Conservation (phyloP, 2,329 filamentous ascomycete species). For the Zasmidium citrigriseum region DNA sequence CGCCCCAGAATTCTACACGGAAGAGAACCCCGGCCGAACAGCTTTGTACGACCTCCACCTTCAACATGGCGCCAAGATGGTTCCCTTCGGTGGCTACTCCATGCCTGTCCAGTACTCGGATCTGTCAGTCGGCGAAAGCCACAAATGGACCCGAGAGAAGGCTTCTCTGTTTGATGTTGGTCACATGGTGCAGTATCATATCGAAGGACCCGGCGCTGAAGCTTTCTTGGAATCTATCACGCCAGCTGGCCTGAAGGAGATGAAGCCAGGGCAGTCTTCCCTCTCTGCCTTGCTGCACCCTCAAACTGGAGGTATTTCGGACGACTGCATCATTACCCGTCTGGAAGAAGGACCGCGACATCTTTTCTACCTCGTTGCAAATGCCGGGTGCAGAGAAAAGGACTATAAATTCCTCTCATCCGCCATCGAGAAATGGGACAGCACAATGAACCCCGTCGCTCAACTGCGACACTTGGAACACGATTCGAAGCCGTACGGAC, state of each 20-base stretch:
- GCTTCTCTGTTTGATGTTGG: slow-evolving; percentile 93
- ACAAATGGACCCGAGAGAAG: slow-evolving; percentile 84
- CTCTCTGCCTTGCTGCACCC: slow-evolving; percentile 83
- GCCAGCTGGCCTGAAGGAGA: slow-evolving; percentile 67
- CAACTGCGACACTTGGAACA: slow-evolving; percentile 36
- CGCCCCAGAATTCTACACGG: slow-evolving; percentile 33
- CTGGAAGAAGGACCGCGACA: slow-evolving; percentile 55
- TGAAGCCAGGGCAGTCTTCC: slow-evolving; percentile 70
- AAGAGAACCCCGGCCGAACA: slow-evolving; percentile 49
- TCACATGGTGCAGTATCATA: slow-evolving; percentile 90
- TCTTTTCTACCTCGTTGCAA: slow-evolving; percentile 90
- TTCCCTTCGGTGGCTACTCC: slow-evolving; percentile 88
- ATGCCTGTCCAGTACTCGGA: slow-evolving; percentile 91
- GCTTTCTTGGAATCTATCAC: slow-evolving; percentile 83
- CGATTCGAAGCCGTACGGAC: slow-evolving; percentile 64
- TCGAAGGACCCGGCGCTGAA: slow-evolving; percentile 77
- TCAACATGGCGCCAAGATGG: slow-evolving; percentile 83
- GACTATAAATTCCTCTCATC: slow-evolving; percentile 75
- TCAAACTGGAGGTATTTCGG: slow-evolving; percentile 83
- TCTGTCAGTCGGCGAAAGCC: slow-evolving; percentile 77
- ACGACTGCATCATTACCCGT: slow-evolving; percentile 88
- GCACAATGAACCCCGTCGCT: slow-evolving; percentile 47
- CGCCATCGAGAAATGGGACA: slow-evolving; percentile 65
- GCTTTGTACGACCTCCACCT: slow-evolving; percentile 78
- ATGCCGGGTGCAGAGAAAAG: slow-evolving; percentile 88